Conservation (phyloP, 1,284 basidiomycete species). For the Cerioporus squamosus region DNA sequence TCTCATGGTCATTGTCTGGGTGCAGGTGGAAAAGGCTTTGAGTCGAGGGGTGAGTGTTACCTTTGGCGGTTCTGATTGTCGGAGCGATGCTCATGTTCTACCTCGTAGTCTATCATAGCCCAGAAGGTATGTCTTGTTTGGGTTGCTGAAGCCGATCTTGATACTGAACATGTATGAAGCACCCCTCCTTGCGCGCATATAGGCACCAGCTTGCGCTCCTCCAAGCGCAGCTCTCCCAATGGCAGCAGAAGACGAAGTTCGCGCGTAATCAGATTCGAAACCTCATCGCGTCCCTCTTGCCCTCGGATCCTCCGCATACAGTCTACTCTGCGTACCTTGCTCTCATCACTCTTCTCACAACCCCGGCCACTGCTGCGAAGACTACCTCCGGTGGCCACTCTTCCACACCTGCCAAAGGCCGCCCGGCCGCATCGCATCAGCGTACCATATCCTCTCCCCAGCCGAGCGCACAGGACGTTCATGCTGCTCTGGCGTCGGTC, state of each 20-base stretch:
- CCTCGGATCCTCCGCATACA: slow-evolving; percentile 53
- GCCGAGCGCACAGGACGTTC: slow-evolving; percentile 35
- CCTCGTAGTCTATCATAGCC: slow-evolving; percentile 56
- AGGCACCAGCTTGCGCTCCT: slow-evolving; percentile 60
- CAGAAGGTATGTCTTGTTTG: slow-evolving; percentile 51
- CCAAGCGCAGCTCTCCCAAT: slow-evolving; percentile 58
- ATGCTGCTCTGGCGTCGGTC: slow-evolving; percentile 48
- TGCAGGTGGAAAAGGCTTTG: slow-evolving; percentile 53
- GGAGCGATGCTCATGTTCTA: not conserved
- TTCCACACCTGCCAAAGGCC: not conserved
- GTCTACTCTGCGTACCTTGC: slow-evolving; percentile 59
- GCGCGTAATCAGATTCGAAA: slow-evolving; percentile 59
- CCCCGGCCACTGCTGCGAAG: slow-evolving; percentile 19
- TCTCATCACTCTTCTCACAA: slow-evolving; percentile 49
- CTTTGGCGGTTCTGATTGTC: not conserved
- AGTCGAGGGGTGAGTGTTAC: slow-evolving; percentile 49
- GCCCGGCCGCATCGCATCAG: slow-evolving; percentile 3
- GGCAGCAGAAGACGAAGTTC: slow-evolving; percentile 60
- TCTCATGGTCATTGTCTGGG: too few relatives aligned
- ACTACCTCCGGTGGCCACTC: not conserved
- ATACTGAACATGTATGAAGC: slow-evolving; percentile 37
- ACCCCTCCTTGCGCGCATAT: slow-evolving; percentile 63
- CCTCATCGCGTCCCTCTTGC: slow-evolving; percentile 51
- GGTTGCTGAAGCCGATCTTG: not conserved
- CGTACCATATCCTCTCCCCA: slow-evolving; percentile 14